A percentile compares a stretch with the other conserved stretches of the same genome.
phyloP scores from a whole-genome alignment of 495 filamentous ascomycete genomes.

The Evernia prunastri region DNA sequence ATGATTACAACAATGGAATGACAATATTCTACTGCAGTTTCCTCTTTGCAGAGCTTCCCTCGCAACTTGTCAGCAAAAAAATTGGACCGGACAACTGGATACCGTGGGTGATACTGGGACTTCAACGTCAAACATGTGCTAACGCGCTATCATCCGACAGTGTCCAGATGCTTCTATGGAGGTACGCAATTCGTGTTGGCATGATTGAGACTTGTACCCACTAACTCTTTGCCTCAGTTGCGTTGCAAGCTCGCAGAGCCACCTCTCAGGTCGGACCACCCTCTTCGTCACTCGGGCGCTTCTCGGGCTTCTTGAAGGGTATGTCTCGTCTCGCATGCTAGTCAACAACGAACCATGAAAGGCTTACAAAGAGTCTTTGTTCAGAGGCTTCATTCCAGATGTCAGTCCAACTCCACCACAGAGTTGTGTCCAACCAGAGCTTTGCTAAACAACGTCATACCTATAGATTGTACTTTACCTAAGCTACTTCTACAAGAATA shows the following conservation, averaged over 20 bases:
- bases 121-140: too few species aligned
- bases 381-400: constrained; percentile 45
- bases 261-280: constrained; percentile 50
- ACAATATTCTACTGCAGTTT: constrained; percentile 65
- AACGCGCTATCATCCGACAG: too few species aligned
- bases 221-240: too few species aligned
- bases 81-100: constrained; percentile 83
- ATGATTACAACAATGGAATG: constrained; percentile 73
- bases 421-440: too few species aligned
- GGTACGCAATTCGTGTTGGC: too few species aligned
- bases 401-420: too few species aligned
- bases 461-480: constrained; percentile 68
- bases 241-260: constrained; percentile 61
- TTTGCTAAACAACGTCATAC: too few species aligned
- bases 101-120: too few species aligned
- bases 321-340: too few species aligned
- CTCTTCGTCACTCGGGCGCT: constrained; percentile 61
- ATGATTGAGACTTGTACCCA: too few species aligned
- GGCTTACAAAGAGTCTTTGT: too few species aligned
- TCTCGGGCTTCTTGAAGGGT: constrained; percentile 69
- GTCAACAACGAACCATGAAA: too few species aligned
- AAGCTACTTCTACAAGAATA: constrained; percentile 68
- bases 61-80: constrained; percentile 65
- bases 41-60: constrained; percentile 63
- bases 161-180: constrained; percentile 75